Evolutionary conservation across 768 basidiomycete species (phyloP).

Genomic region (Lanmaoa rubissima): DNA sequence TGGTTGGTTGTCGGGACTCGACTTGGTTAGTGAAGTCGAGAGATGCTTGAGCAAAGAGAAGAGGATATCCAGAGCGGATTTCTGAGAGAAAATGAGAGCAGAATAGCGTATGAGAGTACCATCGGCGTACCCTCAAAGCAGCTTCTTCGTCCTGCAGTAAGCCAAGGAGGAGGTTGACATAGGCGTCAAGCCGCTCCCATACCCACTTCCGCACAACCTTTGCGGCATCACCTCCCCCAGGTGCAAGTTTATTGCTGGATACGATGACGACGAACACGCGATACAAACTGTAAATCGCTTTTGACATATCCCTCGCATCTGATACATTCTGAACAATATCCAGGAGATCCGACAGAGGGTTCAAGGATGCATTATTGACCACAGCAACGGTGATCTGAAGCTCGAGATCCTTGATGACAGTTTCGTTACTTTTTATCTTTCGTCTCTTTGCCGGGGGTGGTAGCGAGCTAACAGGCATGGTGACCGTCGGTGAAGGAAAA

Average conservation of each 20-base stretch:
- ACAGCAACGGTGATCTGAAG: conserved; percentile 52
- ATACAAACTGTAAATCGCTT: conserved; percentile 80
- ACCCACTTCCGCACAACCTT: conserved; percentile 74
- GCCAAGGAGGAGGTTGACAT: conserved; percentile 64
- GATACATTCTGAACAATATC: conserved; percentile 47
- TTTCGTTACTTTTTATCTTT: conserved; percentile 34
- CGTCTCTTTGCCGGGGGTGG: conserved; percentile 53
- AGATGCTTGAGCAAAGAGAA: conserved; percentile 76
- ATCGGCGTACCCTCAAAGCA: conserved; percentile 58
- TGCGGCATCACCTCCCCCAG: conserved; percentile 50
- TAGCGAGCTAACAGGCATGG: conserved; percentile 42
- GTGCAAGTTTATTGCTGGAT: conserved; percentile 52
- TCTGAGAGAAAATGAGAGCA: conserved; percentile 39
- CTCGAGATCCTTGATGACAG: conserved; percentile 50
- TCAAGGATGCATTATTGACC: conserved; percentile 60
- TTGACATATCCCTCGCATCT: conserved; percentile 60
- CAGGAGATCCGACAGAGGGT: conserved; percentile 74
- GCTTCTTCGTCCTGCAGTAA: conserved; percentile 78
- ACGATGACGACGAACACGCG: conserved; percentile 70
- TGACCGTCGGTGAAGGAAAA: neutral
- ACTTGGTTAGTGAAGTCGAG: conserved; percentile 58
- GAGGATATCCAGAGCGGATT: conserved; percentile 68
- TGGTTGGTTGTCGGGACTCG: conserved; percentile 44
- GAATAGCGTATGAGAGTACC: neutral
- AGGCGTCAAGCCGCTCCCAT: conserved; percentile 69